phyloP scores from a whole-genome alignment of 257 asterid species.

The Penstemon barbatus region DNA sequence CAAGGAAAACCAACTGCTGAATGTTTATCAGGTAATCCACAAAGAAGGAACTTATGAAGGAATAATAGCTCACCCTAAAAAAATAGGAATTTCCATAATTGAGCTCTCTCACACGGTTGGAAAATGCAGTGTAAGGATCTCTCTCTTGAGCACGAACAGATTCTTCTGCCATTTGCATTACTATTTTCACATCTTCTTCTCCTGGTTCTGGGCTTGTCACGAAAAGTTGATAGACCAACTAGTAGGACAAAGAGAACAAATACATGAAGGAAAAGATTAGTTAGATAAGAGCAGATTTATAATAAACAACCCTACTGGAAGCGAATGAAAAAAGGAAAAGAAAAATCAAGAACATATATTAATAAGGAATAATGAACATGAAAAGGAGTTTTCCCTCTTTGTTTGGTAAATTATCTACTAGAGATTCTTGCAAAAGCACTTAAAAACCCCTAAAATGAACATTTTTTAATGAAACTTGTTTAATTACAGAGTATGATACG shows the following conservation, averaged over 20 bases:
- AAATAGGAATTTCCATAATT: slow-evolving; percentile 93
- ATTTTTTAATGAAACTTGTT: slow-evolving; percentile 4
- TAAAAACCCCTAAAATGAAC: slow-evolving; percentile 3
- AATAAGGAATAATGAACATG: slow-evolving; percentile 7
- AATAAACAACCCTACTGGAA: neutral
- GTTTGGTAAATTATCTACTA: slow-evolving; percentile 16
- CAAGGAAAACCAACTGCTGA: slow-evolving; percentile 28
- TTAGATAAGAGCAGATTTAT: slow-evolving; percentile 7
- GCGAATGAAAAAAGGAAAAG: neutral
- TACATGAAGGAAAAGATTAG: slow-evolving; percentile 30
- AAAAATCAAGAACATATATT: neutral
- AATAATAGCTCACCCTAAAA: slow-evolving; percentile 63
- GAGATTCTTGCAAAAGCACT: slow-evolving; percentile 13
- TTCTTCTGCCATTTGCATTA: slow-evolving; percentile 99
- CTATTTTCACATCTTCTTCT: slow-evolving; percentile 88
- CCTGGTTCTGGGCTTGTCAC: slow-evolving; percentile 71
- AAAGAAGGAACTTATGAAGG: slow-evolving; percentile 18
- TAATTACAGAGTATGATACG: slow-evolving; percentile 5
- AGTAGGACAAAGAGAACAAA: slow-evolving; percentile 30
- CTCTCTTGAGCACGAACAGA: slow-evolving; percentile 95
- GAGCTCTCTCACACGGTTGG: slow-evolving; percentile 89
- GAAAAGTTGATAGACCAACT: slow-evolving; percentile 96
- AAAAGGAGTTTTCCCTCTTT: slow-evolving; percentile 14
- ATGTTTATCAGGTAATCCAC: slow-evolving; percentile 6
- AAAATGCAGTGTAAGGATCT: slow-evolving; percentile 86